Evolutionary conservation across 768 basidiomycete species (phyloP), one percentile per base, ranked within the genome.

Genomic region (Porphyrellus cyaneotinctus): DNA sequence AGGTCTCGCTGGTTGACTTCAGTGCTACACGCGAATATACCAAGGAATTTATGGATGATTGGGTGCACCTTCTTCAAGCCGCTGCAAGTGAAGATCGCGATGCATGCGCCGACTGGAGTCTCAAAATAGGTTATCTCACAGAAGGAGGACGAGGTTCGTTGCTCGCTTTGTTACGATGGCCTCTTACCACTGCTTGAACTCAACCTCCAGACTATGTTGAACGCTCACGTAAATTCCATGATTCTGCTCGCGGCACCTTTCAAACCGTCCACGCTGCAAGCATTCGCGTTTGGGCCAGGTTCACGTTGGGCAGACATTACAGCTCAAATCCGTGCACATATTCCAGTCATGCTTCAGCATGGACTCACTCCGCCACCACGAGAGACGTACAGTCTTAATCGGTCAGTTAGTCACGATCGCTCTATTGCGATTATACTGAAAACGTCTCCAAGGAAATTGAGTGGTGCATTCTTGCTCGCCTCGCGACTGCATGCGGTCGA

Each of bases 321-420:
- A 0, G 75, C 79, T 5, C 74, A 82, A 52, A 94, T 98, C 47
- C 79, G 93, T 23, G 78, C 75, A 4, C 78, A 81, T 30, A 97
- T 99, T 42, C 95, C 95, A 1, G 74, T 88, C 48, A 98, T 99
- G 93, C 77, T 99, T 52, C 75, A 79, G 60, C 78, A 97, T 63
- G 77, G 95, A 43, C 76, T 97, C 26, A 94, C 92, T 0, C 95
- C 95, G 0, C 95, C 95, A 3, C 95, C 95, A 1, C 74, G 82
- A 52, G 95, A 98, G 72, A 97, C 95, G 1, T 97, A 97, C 68
- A 92, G 90, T 68, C 72, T 97, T 49, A 98, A 99, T 67, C 74
- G 93, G 87, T 86, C 55, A 51, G 80, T 66, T 12, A 18, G 75
- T 57, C 5, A 10, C 20, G 2, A n/a, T n/a, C 15, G 4, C 2